Conservation (phyloP, 208 protist genomes). For the Leishmania major region DNA sequence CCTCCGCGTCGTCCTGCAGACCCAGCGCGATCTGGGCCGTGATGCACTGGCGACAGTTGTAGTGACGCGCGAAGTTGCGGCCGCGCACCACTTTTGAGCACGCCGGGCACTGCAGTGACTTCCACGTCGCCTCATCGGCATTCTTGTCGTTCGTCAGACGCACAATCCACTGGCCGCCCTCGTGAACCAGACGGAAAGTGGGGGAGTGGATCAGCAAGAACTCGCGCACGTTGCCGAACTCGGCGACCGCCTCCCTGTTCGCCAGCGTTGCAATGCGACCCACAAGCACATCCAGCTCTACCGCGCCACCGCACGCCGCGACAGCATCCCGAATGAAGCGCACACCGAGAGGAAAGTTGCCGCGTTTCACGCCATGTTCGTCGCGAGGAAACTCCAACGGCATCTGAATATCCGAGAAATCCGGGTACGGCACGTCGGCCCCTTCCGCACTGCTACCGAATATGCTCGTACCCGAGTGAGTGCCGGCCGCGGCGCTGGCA, state of each 20-base stretch:
- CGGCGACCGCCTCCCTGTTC: constrained; percentile 65
- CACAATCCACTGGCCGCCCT: constrained; percentile 81
- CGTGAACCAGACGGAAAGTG: constrained; percentile 79
- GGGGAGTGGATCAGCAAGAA: constrained; percentile 90
- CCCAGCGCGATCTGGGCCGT: constrained; percentile 88
- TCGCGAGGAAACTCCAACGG: constrained; percentile 89
- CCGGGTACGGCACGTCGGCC: constrained; percentile 21
- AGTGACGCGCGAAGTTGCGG: constrained; percentile 87
- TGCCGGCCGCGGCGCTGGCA: constrained; percentile 5
- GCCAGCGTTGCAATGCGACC: constrained; percentile 82
- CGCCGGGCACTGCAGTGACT: constrained; percentile 76
- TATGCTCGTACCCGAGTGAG: not conserved
- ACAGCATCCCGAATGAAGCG: constrained; percentile 90
- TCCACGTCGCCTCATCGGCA: constrained; percentile 73
- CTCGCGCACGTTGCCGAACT: constrained; percentile 91
- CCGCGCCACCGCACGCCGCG: constrained; percentile 76
- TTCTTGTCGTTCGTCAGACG: constrained; percentile 49
- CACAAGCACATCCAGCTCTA: constrained; percentile 89
- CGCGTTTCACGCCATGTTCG: constrained; percentile 87
- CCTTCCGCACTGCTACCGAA: not conserved
- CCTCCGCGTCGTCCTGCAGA: constrained; percentile 67
- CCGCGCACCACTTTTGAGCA: constrained; percentile 86
- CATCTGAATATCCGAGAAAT: constrained; percentile 88
- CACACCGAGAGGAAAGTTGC: constrained; percentile 90
- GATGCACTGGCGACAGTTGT: constrained; percentile 82